Evolutionary conservation across 768 basidiomycete species (phyloP).

Genomic region (Brasilioporus rufonigricans): DNA sequence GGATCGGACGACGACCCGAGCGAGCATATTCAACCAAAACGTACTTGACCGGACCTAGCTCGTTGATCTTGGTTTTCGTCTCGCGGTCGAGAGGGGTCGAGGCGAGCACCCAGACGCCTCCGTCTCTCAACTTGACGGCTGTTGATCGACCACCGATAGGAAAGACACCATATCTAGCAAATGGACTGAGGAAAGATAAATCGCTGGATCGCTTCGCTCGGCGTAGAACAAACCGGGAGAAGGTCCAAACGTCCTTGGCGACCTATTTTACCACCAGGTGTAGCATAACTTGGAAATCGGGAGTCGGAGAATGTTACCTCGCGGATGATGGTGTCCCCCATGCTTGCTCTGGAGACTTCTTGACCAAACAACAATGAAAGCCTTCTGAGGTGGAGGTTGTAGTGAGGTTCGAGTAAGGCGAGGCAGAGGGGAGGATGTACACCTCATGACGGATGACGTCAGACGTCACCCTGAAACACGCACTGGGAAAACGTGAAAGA

Average conservation of each 20-base stretch:
- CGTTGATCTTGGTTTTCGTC: constrained; percentile 59
- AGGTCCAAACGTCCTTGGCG: constrained; percentile 57
- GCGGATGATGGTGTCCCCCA: constrained; percentile 42
- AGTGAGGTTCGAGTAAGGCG: constrained; percentile 9
- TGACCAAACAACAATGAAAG: not conserved
- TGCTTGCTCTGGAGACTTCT: constrained; percentile 11
- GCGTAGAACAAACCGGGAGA: constrained; percentile 48
- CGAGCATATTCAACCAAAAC: not conserved
- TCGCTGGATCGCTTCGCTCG: not conserved
- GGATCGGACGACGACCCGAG: not conserved
- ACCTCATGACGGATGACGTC: constrained; percentile 18
- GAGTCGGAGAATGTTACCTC: constrained; percentile 31
- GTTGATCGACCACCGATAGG: constrained; percentile 85
- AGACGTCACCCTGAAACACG: constrained; percentile 9
- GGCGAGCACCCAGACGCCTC: constrained; percentile 80
- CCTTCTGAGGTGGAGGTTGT: constrained; percentile 17
- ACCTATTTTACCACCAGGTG: constrained; percentile 36
- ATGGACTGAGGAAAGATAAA: constrained; percentile 47
- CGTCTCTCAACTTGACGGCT: constrained; percentile 64
- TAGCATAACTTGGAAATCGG: not conserved
- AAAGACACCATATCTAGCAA: constrained; percentile 60
- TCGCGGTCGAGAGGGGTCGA: constrained; percentile 68
- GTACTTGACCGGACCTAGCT: constrained; percentile 69
- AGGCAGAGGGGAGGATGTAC: constrained; percentile 13
- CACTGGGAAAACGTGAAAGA: constrained; percentile 13